Base-by-base conservation (phyloP, 2,329 filamentous ascomycete species). In the Gaeumannomyces sp. region DNA sequence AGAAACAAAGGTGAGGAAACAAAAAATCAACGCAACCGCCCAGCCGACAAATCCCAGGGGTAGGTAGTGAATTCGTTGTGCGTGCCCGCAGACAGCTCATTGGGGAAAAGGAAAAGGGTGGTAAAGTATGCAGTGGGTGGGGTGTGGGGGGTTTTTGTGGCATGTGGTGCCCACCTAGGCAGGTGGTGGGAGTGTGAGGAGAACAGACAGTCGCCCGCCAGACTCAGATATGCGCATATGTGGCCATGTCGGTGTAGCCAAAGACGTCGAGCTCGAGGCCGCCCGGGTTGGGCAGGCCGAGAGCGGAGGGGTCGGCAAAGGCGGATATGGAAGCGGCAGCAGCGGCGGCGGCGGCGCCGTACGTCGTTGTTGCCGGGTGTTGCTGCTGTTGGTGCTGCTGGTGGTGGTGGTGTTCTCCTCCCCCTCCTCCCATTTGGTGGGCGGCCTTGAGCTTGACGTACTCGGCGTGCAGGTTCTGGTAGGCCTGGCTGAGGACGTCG, bases 401-500 rank as follows among this genome's bases (percentile, higher is more conserved):
- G 22, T 25, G 60, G 35, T 11, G 60, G 14, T 28, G 35, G 25
- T 50, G 60, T 28, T 22, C 22, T 61, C 19, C 19, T 38, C 28
- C 16, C 61, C 8, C 27, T 7, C 6, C n/a, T 59, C 10, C 3
- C 25, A 50, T 56, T 13, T 63, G 53, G 16, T 59, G 62, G 11
- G 56, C n/a, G 10, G 60, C 28, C 62, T 58, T 63, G 28, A 81
- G 74, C 64, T 75, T 74, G 64, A 78, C 66, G 70, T 78, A 79
- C 67, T 81, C 78, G 62, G 73, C 69, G 61, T 84, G 81, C 28
- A 85, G 76, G n/a, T 73, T 71, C 33, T 77, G 74, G 70, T 87
- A 86, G 5, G 83, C 84, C 63, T 80, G 78, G 67, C 80, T 80
- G 64, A 88, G 80, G 45, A 79, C 78, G 66, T 81, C 81, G 72